Evolutionary conservation across 1,139 yeast species (phyloP).

Genomic region (Geotrichum macrosporum): DNA sequence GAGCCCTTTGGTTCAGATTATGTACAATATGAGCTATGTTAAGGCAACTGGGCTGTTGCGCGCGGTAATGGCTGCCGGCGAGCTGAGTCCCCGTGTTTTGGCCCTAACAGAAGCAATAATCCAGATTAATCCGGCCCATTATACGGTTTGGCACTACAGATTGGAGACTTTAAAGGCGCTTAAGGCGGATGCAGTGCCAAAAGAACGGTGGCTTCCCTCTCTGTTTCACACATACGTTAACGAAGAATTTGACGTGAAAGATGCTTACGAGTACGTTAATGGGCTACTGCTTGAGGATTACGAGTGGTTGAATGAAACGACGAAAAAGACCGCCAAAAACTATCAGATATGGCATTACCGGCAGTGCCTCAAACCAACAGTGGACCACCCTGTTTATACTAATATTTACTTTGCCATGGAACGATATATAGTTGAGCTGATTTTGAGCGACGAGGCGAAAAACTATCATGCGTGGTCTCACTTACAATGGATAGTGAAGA

Average conservation of each 20-base stretch:
- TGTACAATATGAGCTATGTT: conserved; percentile 70
- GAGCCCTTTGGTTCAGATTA: conserved; percentile 60
- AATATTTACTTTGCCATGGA: conserved; percentile 48
- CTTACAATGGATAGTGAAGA: conserved; percentile 64
- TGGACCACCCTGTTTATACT: conserved; percentile 8
- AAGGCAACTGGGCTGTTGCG: conserved; percentile 57
- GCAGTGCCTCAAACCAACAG: conserved; percentile 39
- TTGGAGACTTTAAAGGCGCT: conserved; percentile 47
- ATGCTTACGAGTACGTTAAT: background rate
- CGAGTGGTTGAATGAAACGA: conserved; percentile 73
- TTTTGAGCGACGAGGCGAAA: conserved; percentile 75
- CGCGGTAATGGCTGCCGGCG: conserved; percentile 56
- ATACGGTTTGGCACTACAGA: conserved; percentile 83
- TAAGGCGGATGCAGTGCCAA: conserved; percentile 37
- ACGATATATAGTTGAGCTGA: conserved; percentile 55
- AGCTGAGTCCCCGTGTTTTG: conserved; percentile 67
- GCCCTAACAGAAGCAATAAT: conserved; percentile 61
- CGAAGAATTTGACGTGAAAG: background rate
- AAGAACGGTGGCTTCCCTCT: conserved; percentile 23
- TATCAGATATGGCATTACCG: conserved; percentile 96
- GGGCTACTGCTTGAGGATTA: conserved; percentile 31
- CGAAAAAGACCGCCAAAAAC: conserved; percentile 76
- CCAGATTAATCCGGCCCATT: conserved; percentile 76
- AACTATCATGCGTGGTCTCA: conserved; percentile 98
- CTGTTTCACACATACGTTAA: conserved; percentile 2